Percentiles rank a stretch among this genome's conserved stretches.
phyloP scores from a whole-genome alignment of 371 early-diverging fungal species.

The Batrachochytrium dendrobatidis region DNA sequence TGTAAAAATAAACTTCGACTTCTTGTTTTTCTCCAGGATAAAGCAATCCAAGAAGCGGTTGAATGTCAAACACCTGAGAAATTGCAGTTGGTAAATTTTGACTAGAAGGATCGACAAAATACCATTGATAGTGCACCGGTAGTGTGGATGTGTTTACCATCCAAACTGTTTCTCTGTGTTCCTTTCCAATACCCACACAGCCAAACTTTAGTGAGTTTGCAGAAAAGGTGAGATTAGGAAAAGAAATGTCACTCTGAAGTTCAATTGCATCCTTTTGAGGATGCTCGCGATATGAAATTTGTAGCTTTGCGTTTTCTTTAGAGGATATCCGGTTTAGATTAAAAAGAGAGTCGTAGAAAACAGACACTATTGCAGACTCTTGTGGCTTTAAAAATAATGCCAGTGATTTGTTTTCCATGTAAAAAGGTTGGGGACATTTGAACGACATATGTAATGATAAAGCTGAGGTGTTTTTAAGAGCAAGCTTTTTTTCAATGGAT shows the following conservation, averaged over 20 bases:
- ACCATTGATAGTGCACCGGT: conserved; percentile 42
- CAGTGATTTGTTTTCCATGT: conserved; percentile 9
- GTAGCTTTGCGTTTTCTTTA: conserved; percentile 35
- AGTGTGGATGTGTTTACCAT: conserved; percentile 36
- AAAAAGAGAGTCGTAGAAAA: conserved; percentile 30
- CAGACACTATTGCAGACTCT: conserved; percentile 20
- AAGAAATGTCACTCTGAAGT: conserved; percentile 33
- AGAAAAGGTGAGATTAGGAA: conserved; percentile 42
- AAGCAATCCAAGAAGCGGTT: conserved; percentile 35
- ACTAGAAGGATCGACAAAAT: conserved; percentile 12
- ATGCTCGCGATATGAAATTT: conserved; percentile 42
- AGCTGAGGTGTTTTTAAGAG: conserved; percentile 35
- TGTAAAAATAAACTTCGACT: conserved; percentile 38
- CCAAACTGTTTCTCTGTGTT: conserved; percentile 26
- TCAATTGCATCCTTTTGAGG: conserved; percentile 46
- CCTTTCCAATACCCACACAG: conserved; percentile 34
- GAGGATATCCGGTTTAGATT: conserved; percentile 34
- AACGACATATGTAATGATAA: conserved; percentile 35
- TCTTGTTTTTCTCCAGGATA: conserved; percentile 30
- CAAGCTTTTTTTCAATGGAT: conserved; percentile 26
- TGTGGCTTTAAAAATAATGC: conserved; percentile 28
- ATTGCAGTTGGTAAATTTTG: conserved; percentile 4
- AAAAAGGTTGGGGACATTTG: conserved; percentile 35
- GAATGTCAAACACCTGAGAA: conserved; percentile 38
- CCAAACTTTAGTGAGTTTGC: conserved; percentile 32